Conservation (phyloP, 1,139 yeast species). For the Blastobotrys malaysiensis region DNA sequence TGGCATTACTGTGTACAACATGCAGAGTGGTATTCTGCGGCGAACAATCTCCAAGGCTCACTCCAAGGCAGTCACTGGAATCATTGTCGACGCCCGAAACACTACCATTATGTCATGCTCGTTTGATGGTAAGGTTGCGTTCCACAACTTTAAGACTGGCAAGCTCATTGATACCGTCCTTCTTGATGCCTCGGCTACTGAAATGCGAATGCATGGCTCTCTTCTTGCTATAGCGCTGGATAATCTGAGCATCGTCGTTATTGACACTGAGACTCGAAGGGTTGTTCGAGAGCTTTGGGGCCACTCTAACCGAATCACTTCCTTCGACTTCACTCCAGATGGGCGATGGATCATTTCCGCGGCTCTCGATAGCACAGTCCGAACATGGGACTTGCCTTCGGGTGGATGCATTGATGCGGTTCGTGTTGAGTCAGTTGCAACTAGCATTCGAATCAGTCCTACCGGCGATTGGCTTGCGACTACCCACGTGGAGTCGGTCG, state of each 20-base stretch:
- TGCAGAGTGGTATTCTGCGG: constrained; percentile 82
- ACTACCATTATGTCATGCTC: constrained; percentile 82
- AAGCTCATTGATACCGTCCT: constrained; percentile 62
- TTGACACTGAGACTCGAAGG: constrained; percentile 76
- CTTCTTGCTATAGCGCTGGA: constrained; percentile 82
- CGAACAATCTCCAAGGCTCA: constrained; percentile 57
- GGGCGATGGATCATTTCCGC: constrained; percentile 93
- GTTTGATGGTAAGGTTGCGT: constrained; percentile 83
- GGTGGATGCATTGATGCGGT: constrained; percentile 97
- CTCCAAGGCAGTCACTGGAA: constrained; percentile 77
- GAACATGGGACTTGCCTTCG: constrained; percentile 98
- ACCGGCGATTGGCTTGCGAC: constrained; percentile 91
- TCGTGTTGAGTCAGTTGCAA: constrained; percentile 68
- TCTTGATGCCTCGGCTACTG: constrained; percentile 72
- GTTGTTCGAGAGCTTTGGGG: constrained; percentile 87
- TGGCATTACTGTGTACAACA: constrained; percentile 79
- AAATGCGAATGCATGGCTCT: constrained; percentile 72
- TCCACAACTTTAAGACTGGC: constrained; percentile 77
- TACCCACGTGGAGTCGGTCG: constrained; percentile 85
- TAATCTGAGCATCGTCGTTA: constrained; percentile 74
- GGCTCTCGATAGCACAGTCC: constrained; percentile 76
- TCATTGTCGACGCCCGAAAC: constrained; percentile 87
- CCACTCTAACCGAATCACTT: constrained; percentile 82
- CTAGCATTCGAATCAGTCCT: constrained; percentile 76
- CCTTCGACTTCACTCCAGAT: constrained; percentile 87